Conservation (phyloP, 768 basidiomycete genomes). For the Rhodotorula paludigena region DNA sequence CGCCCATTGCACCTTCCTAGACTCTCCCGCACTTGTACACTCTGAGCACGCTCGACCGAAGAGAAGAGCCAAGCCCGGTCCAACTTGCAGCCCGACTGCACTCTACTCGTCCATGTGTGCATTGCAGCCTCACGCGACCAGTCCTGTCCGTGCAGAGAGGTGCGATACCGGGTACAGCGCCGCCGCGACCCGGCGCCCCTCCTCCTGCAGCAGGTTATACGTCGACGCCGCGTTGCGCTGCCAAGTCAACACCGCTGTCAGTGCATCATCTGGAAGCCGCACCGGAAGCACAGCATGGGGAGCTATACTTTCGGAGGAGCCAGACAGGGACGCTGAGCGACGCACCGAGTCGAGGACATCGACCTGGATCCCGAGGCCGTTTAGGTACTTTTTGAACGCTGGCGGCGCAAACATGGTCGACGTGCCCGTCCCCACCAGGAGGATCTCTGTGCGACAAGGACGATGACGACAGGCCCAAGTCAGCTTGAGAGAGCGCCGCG, state of each 20-base stretch:
- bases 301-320: too few species aligned
- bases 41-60: too few species aligned
- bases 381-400: constrained; percentile 62
- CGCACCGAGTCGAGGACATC: constrained; percentile 83
- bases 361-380: constrained; percentile 71
- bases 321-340: constrained; percentile 17
- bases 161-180: constrained; percentile 64
- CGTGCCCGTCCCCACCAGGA: constrained; percentile 81
- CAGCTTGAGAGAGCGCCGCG: not conserved
- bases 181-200: constrained; percentile 85
- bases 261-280: too few species aligned
- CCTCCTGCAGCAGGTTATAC: constrained; percentile 87
- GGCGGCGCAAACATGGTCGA: constrained; percentile 66
- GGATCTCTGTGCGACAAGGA: constrained; percentile 61
- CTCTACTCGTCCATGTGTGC: not conserved
- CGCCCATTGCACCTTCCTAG: too few species aligned
- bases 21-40: too few species aligned
- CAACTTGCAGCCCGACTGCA: too few species aligned
- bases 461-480: not conserved
- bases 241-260: rapidly evolving
- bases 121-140: not conserved
- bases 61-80: too few species aligned
- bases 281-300: too few species aligned
- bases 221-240: constrained; percentile 89
- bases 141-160: constrained; percentile 33